Base-by-base conservation (phyloP, 1,284 basidiomycete genomes). In the Thecaphora frezii region DNA sequence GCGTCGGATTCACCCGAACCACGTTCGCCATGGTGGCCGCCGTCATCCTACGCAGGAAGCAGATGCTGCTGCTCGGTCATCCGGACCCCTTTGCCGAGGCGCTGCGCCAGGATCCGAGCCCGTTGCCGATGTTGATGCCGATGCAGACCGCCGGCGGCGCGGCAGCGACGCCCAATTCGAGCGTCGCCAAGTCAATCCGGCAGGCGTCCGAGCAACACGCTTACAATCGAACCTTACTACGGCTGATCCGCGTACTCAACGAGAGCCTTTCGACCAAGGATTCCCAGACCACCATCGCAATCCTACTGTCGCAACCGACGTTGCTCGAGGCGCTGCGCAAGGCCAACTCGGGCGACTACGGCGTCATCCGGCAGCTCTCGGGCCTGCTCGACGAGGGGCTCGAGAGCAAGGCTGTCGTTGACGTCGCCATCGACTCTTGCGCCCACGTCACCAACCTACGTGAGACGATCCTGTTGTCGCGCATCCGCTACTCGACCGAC, bases 1-100 rank as follows among this genome's bases (percentile, higher is more conserved):
- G 96, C 39, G 93, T 96, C 85, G 96, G 96, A 41, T 91, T 92
- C 2, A 93, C 96, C 0, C 86, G 96, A 39, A 96, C 94, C 2
- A 97, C 94, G 0, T 97, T 97, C 78, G 94, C 91, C 5, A 98
- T 98, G 96, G 87, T 89, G 16, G 91, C 93, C 2, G 93, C 94
- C 1, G 87, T 90, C 59, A 84, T 99, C 23, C 84, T 98, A 1
- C 84, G 96, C 26, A 83, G 94, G 26, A 89, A 88, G 73, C 92
- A 97, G 79, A 82, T 93, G 39, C 84, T 97, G n/a, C 81, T 85
- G 18, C 82, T 84, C 21, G 91, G 90, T 0, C 80, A 88, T 48
- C 83, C 85, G 2, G 93, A 96, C 74, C 91, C 91, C 0, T 94
- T 84, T 75, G 71, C 51, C 3, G 52, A 23, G 8, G 44, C 51